Percentiles rank a stretch among this genome's conserved stretches.
phyloP scores from a whole-genome alignment of 129 eudicot genomes.

The Escallonia rubra region DNA sequence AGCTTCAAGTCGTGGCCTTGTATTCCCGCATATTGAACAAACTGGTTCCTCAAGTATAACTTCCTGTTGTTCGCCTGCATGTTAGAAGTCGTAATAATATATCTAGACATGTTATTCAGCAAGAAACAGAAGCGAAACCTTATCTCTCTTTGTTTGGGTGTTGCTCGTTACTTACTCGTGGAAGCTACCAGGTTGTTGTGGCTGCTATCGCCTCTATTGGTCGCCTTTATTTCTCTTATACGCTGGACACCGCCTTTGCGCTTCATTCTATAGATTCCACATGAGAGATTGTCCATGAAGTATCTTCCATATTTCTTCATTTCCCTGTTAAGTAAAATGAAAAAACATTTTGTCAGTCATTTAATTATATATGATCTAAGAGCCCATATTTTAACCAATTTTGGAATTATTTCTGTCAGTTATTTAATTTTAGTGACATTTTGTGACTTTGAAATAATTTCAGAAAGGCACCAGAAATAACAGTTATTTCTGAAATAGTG shows the following conservation, averaged over 20 bases:
- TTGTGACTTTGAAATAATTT: no score
- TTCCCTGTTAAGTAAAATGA: slow-evolving; percentile 14
- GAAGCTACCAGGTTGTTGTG: background rate
- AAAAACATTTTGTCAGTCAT: no score
- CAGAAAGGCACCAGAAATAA: no score
- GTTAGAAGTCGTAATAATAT: background rate
- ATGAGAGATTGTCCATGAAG: slow-evolving; percentile 32
- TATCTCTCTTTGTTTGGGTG: background rate
- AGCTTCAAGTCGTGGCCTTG: slow-evolving; percentile 15
- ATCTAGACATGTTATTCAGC: background rate
- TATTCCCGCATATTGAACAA: slow-evolving; percentile 27
- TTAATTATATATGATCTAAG: no score
- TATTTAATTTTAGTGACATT: no score
- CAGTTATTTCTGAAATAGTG: no score
- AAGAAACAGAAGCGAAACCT: background rate
- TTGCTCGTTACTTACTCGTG: background rate
- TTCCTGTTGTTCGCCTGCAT: slow-evolving; percentile 13
- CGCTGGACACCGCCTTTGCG: slow-evolving; percentile 11
- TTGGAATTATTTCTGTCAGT: no score
- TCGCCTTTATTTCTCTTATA: slow-evolving; percentile 13
- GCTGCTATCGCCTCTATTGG: background rate
- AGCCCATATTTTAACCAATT: no score
- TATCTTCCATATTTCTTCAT: slow-evolving; percentile 37
- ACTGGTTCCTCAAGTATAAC: background rate
- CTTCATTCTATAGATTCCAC: slow-evolving; percentile 36